A percentile compares a stretch with the other conserved stretches of the same genome.
Evolutionary conservation across 805 yeast species (phyloP).

Genomic region (Saccharomyces eubayanus): DNA sequence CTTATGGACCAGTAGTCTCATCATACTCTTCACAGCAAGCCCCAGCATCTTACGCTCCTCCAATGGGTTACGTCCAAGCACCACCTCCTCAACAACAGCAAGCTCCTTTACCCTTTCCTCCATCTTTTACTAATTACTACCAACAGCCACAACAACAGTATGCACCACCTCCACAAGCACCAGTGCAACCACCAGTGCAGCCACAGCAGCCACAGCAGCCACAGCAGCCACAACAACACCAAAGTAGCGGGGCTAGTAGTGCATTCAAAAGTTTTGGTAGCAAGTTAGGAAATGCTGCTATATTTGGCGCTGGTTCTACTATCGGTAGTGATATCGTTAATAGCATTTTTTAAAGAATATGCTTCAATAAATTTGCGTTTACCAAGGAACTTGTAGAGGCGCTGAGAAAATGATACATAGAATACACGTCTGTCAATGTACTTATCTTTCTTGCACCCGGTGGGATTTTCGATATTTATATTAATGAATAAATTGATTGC

Average conservation of each 20-base stretch:
- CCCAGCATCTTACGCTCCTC: conserved; percentile 3
- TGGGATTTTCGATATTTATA: neutral
- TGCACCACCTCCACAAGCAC: conserved; percentile 4
- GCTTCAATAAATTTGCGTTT: neutral
- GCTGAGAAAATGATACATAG: neutral
- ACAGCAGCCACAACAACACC: conserved; percentile 2
- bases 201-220: neutral
- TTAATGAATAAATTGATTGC: neutral
- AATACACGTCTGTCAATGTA: neutral
- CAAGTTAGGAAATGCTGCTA: conserved; percentile 70
- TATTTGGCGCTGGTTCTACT: conserved; percentile 89
- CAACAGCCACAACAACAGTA: conserved; percentile 3
- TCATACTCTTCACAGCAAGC: neutral
- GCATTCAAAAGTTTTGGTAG: conserved; percentile 50
- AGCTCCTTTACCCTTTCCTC: conserved; percentile 1
- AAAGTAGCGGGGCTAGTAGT: conserved; percentile 10
- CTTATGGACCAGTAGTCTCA: neutral
- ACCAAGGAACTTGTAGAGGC: neutral
- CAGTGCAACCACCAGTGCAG: conserved; percentile 1
- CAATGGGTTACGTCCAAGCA: conserved; percentile 1
- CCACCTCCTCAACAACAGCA: conserved; percentile 3
- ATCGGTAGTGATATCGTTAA: conserved; percentile 63
- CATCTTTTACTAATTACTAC: neutral
- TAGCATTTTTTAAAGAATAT: neutral
- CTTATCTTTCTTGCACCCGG: neutral